Conservation (phyloP, 2,329 filamentous ascomycete species). For the Chaetothyriales sp. region DNA sequence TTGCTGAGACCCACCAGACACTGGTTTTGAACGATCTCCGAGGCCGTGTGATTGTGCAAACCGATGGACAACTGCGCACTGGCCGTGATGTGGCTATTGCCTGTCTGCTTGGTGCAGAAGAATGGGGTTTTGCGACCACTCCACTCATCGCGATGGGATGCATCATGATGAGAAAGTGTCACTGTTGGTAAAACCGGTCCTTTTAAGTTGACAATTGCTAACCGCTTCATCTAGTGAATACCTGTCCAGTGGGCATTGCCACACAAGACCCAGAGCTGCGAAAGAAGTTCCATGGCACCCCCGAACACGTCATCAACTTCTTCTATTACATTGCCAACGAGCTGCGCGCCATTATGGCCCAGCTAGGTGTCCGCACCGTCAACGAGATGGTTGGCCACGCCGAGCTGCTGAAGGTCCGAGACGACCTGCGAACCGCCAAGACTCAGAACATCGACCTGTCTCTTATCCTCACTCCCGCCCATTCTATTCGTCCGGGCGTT, state of each 20-base stretch:
- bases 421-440: conserved; percentile 76
- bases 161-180: conserved; percentile 72
- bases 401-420: conserved; percentile 70
- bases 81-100: conserved; percentile 89
- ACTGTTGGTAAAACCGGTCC: neutral
- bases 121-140: conserved; percentile 92
- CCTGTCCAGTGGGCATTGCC: conserved; percentile 83
- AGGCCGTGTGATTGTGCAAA: conserved; percentile 90
- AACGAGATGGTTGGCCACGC: conserved; percentile 96
- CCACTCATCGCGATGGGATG: conserved; percentile 94
- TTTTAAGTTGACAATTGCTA: neutral
- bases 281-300: conserved; percentile 83
- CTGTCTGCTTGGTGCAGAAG: conserved; percentile 89
- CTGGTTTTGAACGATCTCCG: conserved; percentile 88
- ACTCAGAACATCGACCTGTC: conserved; percentile 87
- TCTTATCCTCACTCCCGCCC: conserved; percentile 84
- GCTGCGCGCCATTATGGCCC: conserved; percentile 90
- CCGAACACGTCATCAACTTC: conserved; percentile 97
- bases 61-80: conserved; percentile 83
- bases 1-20: conserved; percentile 93
- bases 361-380: conserved; percentile 82
- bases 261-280: conserved; percentile 89
- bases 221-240: conserved; percentile 39
- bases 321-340: conserved; percentile 97
- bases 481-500: conserved; percentile 83